Evolutionary conservation across 2,329 filamentous ascomycete genomes (phyloP), one percentile per base, ranked within the genome.

Genomic region (Clonostachys solani): DNA sequence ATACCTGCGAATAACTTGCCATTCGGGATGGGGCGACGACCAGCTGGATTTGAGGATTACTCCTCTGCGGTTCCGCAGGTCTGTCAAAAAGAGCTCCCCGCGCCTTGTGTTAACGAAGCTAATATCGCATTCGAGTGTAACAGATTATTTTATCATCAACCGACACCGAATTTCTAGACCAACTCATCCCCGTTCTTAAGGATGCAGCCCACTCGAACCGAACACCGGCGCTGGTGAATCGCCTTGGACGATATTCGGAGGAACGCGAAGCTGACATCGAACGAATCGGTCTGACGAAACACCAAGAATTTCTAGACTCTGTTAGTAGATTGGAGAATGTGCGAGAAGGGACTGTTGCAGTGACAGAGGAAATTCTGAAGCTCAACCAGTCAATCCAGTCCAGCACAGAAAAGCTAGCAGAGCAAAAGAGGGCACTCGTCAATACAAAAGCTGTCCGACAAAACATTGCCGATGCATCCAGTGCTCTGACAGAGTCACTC

Each of bases 331-430:
- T 99, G n/a, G 87, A 97, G 56, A 81, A 83, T 49, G 91, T 97
- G 45, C 86, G 92, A 46, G 89, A 96, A 65, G 91, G 90, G 38
- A 97, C 92, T 1, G 90, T 96, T 38, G 78, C 81, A 42, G 73
- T 99, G 59, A 97, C 92, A 2, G 81, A 86, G 37, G 92, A 99
- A 65, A 97, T 99, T 49, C 73, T 99, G 52, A 83, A 89, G 56
- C 77, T 99, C 48, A 97, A 96, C 60, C 87, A 95, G 64, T 95
- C 91, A 8, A 97, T 99, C 47, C 92, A 97, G 68, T 79, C 86
- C 42, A 97, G 92, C 62, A 97, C 94, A 0, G 91, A 97, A 71
- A 92, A 91, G 64, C 75, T 99, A 35, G 92, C 92, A 0, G 87
- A 89, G 60, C 92, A 97, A 68, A 99, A 99, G 70, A 92, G 92